Percentiles rank a stretch among this genome's conserved stretches.
phyloP scores from a whole-genome alignment of 139 green algal species.

The Chlamydomonas applanata region DNA sequence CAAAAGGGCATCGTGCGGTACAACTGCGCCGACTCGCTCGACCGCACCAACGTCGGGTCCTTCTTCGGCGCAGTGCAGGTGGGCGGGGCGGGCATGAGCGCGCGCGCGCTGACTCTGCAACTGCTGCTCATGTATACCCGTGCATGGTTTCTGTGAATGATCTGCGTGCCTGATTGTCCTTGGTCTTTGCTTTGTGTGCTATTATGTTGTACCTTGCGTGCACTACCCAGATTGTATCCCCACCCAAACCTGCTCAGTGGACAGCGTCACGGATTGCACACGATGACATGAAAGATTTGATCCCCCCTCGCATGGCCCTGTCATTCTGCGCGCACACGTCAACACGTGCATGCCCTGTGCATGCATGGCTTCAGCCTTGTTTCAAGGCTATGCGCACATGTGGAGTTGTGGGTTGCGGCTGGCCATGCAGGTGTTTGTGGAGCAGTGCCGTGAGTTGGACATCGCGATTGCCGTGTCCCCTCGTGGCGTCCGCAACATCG shows the following conservation, averaged over 20 bases:
- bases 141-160: too few relatives aligned
- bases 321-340: not conserved
- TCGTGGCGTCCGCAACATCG: not conserved
- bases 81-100: not conserved
- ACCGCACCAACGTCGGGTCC: constrained; percentile 93
- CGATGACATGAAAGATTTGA: not conserved
- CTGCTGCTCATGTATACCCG: too few relatives aligned
- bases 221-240: too few relatives aligned
- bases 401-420: not conserved
- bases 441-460: constrained; percentile 68
- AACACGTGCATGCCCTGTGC: not conserved
- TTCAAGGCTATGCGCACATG: not conserved
- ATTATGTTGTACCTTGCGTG: too few relatives aligned
- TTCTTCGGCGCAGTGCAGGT: constrained; percentile 92
- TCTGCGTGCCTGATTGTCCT: too few relatives aligned
- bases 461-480: constrained; percentile 43
- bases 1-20: constrained; percentile 64
- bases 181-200: too few relatives aligned
- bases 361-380: too few relatives aligned
- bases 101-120: too few relatives aligned
- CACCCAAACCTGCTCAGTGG: not conserved
- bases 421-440: constrained; percentile 62
- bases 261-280: not conserved
- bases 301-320: not conserved
- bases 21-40: constrained; percentile 97